Base-by-base conservation (phyloP, 2,329 filamentous ascomycete species). In the Cordyceps tenuipes region DNA sequence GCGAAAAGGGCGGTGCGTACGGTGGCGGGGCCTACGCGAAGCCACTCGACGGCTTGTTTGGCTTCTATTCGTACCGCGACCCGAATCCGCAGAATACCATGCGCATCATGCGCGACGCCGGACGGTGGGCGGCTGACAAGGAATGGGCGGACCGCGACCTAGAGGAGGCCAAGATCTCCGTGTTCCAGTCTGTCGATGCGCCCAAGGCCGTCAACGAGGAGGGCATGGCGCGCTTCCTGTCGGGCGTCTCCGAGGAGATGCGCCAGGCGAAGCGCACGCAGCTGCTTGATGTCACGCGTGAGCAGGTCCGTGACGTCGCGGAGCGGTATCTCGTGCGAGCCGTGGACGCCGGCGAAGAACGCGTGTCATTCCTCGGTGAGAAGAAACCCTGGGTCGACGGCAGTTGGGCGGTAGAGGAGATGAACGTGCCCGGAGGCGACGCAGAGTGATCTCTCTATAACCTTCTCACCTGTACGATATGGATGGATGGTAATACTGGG, bases 1-100 rank as follows among this genome's bases (percentile, higher is more conserved):
- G 94, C 59, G 94, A 99, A 71, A 97, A 97, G 75, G 94, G 94
- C 36, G 94, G 94, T 43, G 94, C 94, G 0, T 99, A 99, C 66
- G 94, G 94, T 49, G 94, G 91, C 23, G 91, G 92, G 15, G 93
- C 94, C 1, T 93, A 91, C 71, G 87, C 89, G 49, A 85, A 86
- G 26, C 84, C 88, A 0, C 76, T 96, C 8, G 88, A 90, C 65
- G 93, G 92, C 26, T 73, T 96, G 1, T 97, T 99, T 67, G 91
- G 91, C 17, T 95, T 97, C 76, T 97, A 96, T 76, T 93, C 90
- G 49, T 99, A 99, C 79, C 89, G 94, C 56, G 94, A 99, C 71
- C 94, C 94, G 3, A 97, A 97, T 70, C 93, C 94, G 0, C 80
- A 87, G 63, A 97, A 96, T 73, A 93, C 91, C 0, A 77, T 97